Evolutionary conservation across 1,284 basidiomycete genomes (phyloP), one percentile per base, ranked within the genome.

Genomic region (Wallemia hederae): DNA sequence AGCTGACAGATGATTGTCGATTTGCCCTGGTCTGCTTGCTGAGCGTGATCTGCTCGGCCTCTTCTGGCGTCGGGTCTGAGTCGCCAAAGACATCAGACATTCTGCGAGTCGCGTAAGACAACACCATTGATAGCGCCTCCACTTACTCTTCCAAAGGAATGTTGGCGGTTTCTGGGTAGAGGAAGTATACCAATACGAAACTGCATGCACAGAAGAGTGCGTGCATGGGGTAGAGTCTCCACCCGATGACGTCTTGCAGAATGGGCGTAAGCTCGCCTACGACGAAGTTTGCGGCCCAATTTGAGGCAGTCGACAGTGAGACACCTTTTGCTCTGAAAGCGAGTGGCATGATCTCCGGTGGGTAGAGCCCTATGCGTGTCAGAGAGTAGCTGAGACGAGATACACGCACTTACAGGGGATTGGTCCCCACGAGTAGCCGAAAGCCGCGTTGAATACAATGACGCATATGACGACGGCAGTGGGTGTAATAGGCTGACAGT

Each of bases 191-290:
- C 9, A 90, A 72, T 34, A 90, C 74, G 67, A 94, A 90, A 65
- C 86, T 88, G 68, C 82, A 80, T 17, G 79, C 78, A 70, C 90
- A 91, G 73, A 92, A 92, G 72, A 89, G 89, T 14, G 85, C 89
- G 66, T 94, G 89, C 85, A 98, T 90, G 0, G 87, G 85, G 72
- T 97, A 97, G 60, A 97, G 72, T 60, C 85, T 77, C 91, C 92
- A 98, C 29, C 78, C 78, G 65, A 98, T 96, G 34, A 78, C 72
- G 64, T 92, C 87, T 72, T 96, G 89, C 59, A 97, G 74, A 58
- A 82, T 76, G 0, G 91, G 91, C 0, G 91, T 96, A 55, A 80
- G 76, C 70, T 88, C 84, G 24, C 91, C 91, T 56, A 97, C 88
- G 65, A 87, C 69, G 71, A 81, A 89, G 70, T 89, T 89, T 73